Evolutionary conservation across 169 alveolate species (phyloP).

Genomic region (Cryptosporidium ryanae): DNA sequence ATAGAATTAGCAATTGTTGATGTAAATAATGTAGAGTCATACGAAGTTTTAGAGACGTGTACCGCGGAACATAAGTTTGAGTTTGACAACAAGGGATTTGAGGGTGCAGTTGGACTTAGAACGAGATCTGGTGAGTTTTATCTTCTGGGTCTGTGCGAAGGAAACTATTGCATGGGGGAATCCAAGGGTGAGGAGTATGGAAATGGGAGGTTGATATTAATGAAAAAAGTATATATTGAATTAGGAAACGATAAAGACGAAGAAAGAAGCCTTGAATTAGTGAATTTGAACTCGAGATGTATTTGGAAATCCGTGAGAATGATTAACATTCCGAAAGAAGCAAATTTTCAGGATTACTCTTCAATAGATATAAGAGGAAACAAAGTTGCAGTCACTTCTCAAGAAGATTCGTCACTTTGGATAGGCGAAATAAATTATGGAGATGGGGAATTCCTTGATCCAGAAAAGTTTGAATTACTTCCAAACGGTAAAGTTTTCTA

Average conservation of each 20-base stretch:
- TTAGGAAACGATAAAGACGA: neutral
- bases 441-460: slow-evolving; percentile 69
- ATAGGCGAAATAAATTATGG: slow-evolving; percentile 65
- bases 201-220: slow-evolving; percentile 70
- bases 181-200: slow-evolving; percentile 56
- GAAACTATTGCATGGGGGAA: slow-evolving; percentile 66
- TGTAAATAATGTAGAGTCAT: slow-evolving; percentile 48
- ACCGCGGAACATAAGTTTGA: slow-evolving; percentile 43
- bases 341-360: slow-evolving; percentile 67
- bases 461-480: slow-evolving; percentile 18
- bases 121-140: slow-evolving; percentile 56
- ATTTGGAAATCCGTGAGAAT: slow-evolving; percentile 63
- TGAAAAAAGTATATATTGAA: slow-evolving; percentile 64
- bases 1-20: slow-evolving; percentile 58
- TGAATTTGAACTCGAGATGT: slow-evolving; percentile 27
- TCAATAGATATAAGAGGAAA: slow-evolving; percentile 67
- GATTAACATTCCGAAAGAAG: slow-evolving; percentile 67
- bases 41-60: slow-evolving; percentile 66
- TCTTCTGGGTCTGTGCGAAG: slow-evolving; percentile 64
- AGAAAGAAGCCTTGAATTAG: neutral
- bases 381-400: slow-evolving; percentile 60
- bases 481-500: slow-evolving; percentile 37
- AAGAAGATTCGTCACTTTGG: slow-evolving; percentile 67
- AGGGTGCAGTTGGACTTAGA: slow-evolving; percentile 72
- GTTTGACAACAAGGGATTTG: slow-evolving; percentile 72